Evolutionary conservation across 2,329 filamentous ascomycete species (phyloP), one percentile per base, ranked within the genome.

Genomic region (Ramularia endophylla): DNA sequence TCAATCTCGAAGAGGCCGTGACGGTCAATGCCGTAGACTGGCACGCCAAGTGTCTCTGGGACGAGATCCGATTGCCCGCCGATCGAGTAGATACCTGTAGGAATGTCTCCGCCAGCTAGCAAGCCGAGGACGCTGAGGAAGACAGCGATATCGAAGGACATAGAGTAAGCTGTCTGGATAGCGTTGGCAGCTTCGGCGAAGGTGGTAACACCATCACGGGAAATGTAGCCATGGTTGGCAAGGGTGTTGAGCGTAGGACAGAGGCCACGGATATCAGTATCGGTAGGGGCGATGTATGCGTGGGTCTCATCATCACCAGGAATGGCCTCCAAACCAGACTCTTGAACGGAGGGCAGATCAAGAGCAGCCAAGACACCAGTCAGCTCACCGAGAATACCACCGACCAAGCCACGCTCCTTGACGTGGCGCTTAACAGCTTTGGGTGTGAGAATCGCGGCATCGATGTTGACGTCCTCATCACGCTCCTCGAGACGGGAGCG

Each of bases 1-100:
- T 56, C 53, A 31, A 53, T 51, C 40, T 57, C 53, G 40, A 57
- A 57, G n/a, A n/a, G n/a, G n/a, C n/a, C n/a, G n/a, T n/a, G n/a
- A n/a, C 50, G 52, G 43, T 50, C 46, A 20, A 56, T 48, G 22
- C 54, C 53, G 18, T 51, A 44, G 15, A 53, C 41, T 16, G 50
- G n/a, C n/a, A n/a, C 50, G 11, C 54, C 54, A 12, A 56, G 41
- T 3, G 53, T 54, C 20, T 54, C 50, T 17, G 51, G 53, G 8
- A 55, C 51, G 28, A 51, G 45, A 19, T 34, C 27, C 37, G 49
- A 45, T 11, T 37, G 40, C 15, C 53, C 49, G 11, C 51, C 54
- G 29, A 56, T 55, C 25, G 41, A 38, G 41, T 55, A 56, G 32
- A 53, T 56, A 13, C 54, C 54, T 18, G 46, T 53, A 8, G 40